Conservation (phyloP, 345 rosid genomes). For the Reutealis trisperma region DNA sequence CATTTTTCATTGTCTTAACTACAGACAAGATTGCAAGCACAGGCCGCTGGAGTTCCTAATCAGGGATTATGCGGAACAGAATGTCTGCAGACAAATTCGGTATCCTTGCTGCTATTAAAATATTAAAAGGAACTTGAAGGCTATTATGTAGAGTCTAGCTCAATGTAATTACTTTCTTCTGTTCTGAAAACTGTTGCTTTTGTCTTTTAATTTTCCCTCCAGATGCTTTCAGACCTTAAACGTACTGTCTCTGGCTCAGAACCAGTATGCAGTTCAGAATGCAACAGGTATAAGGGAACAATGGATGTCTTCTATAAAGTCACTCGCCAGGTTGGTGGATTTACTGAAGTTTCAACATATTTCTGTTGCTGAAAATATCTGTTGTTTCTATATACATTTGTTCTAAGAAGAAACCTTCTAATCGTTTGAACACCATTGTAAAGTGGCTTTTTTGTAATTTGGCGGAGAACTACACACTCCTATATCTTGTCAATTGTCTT, state of each 20-base stretch:
- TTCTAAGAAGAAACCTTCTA: neutral
- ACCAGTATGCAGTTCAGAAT: slow-evolving; percentile 87
- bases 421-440: neutral
- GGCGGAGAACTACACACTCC: neutral
- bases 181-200: neutral
- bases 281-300: slow-evolving; percentile 90
- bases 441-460: neutral
- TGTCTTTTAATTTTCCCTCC: neutral
- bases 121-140: neutral
- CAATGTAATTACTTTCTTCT: neutral
- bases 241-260: slow-evolving; percentile 77
- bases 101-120: neutral
- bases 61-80: slow-evolving; percentile 12
- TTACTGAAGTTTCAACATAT: neutral
- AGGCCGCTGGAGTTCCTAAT: slow-evolving; percentile 81
- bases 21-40: slow-evolving; percentile 92
- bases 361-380: neutral
- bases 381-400: neutral
- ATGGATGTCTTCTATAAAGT: slow-evolving; percentile 85
- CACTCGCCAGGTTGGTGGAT: slow-evolving; percentile 68
- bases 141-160: neutral
- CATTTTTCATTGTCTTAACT: neutral
- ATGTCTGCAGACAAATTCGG: slow-evolving; percentile 16
- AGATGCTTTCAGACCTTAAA: slow-evolving; percentile 87
- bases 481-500: neutral